A percentile compares a stretch with the other conserved stretches of the same genome.
Evolutionary conservation across 148 eudicot species (phyloP).

Genomic region (Vaccinium corymbosum): DNA sequence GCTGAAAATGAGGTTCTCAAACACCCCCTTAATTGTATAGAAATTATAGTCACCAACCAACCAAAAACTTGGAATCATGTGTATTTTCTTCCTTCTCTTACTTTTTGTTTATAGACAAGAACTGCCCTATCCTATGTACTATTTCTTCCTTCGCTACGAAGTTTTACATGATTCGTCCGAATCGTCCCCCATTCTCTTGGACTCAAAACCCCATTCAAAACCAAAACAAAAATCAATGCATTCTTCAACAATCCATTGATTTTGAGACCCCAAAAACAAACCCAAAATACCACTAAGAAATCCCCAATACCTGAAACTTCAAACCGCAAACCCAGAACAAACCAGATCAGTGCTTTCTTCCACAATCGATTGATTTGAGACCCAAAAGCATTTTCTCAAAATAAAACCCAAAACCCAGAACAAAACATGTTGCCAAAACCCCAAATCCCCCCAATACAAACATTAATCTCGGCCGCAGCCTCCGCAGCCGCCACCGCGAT

Average conservation of each 20-base stretch:
- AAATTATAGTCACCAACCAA: too few species aligned
- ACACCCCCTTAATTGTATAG: too few species aligned
- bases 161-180: not conserved
- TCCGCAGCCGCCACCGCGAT: slow-evolving; percentile 28
- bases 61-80: too few species aligned
- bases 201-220: too few species aligned
- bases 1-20: too few species aligned
- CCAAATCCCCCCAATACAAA: slow-evolving; percentile 17
- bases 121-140: too few species aligned
- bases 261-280: not conserved
- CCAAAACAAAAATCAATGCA: not conserved
- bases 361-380: too few species aligned
- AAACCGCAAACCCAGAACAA: not conserved
- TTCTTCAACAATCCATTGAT: not conserved
- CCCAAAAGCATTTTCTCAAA: too few species aligned
- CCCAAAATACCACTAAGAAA: not conserved
- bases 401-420: not conserved
- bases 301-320: too few species aligned
- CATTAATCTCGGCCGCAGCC: slow-evolving; percentile 27
- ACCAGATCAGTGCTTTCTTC: too few species aligned
- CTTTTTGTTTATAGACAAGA: too few species aligned
- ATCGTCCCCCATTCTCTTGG: not conserved
- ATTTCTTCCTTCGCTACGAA: not conserved
- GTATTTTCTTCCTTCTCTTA: too few species aligned
- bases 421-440: slow-evolving; percentile 9